phyloP scores from a whole-genome alignment of 805 yeast species.

The Starmerella scarabaei region DNA sequence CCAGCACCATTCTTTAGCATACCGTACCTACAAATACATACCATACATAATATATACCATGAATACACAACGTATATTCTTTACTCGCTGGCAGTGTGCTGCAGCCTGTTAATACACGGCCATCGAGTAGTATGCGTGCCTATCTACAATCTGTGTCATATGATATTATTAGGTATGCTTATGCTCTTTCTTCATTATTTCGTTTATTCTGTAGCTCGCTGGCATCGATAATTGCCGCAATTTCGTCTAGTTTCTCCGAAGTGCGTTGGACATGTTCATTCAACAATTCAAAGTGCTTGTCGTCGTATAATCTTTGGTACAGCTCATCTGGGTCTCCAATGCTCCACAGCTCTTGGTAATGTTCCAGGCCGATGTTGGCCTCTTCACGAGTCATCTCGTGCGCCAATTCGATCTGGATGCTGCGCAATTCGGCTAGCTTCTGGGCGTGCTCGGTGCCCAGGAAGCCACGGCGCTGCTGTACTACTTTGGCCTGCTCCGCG shows the following conservation, averaged over 20 bases:
- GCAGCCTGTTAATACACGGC: too few relatives aligned
- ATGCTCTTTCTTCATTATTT: too few relatives aligned
- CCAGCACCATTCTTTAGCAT: constrained; percentile 15
- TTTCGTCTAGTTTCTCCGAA: constrained; percentile 36
- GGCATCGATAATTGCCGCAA: constrained; percentile 34
- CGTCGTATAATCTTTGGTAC: constrained; percentile 32
- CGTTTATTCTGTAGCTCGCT: constrained; percentile 9
- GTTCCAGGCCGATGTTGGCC: constrained; percentile 21
- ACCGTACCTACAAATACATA: neutral
- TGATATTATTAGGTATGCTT: too few relatives aligned
- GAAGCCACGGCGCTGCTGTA: constrained; percentile 26
- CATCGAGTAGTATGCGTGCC: too few relatives aligned
- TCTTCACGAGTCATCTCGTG: constrained; percentile 29
- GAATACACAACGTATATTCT: too few relatives aligned
- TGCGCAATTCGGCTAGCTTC: constrained; percentile 41
- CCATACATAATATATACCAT: neutral
- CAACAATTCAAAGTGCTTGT: constrained; percentile 41
- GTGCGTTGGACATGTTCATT: constrained; percentile 39
- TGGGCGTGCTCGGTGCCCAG: constrained; percentile 35
- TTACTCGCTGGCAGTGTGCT: too few relatives aligned
- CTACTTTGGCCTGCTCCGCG: constrained; percentile 38
- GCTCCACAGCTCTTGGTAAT: constrained; percentile 26
- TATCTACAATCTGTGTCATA: too few relatives aligned
- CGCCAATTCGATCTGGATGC: constrained; percentile 41
- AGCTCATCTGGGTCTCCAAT: constrained; percentile 22